Conservation (phyloP, 176 grass and related monocot genomes). For the Triticum turgidum region DNA sequence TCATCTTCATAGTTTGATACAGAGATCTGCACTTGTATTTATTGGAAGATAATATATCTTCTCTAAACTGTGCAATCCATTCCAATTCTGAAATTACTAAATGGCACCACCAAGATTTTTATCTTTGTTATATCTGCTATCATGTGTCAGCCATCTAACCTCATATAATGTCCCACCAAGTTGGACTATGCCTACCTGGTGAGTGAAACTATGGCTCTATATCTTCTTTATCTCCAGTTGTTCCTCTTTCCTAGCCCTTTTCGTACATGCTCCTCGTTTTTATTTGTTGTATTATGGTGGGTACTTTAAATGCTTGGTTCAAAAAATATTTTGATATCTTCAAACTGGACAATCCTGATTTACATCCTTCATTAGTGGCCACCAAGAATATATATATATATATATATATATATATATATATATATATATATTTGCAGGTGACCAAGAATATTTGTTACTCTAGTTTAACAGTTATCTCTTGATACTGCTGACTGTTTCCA, state of each 20-base stretch:
- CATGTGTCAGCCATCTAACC: neutral
- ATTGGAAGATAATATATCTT: conserved; percentile 11
- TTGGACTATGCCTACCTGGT: conserved; percentile 17
- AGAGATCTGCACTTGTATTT: conserved; percentile 35
- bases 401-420: no score
- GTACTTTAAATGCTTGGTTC: conserved; percentile 34
- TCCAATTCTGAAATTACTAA: conserved; percentile 36
- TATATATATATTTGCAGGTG: no score
- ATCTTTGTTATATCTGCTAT: conserved; percentile 22
- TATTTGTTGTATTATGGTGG: neutral
- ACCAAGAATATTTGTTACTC: neutral
- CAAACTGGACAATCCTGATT: conserved; percentile 37
- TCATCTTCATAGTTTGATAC: conserved; percentile 2
- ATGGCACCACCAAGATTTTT: conserved; percentile 28
- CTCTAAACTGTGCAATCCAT: conserved; percentile 26
- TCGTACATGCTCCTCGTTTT: neutral
- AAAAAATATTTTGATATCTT: conserved; percentile 41
- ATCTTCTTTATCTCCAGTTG: conserved; percentile 3
- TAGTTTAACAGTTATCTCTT: no score
- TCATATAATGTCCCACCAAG: neutral
- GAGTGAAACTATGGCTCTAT: neutral
- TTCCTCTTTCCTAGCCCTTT: conserved; percentile 2
- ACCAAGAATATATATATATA: neutral
- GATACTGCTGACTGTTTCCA: neutral
- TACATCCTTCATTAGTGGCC: conserved; percentile 23